Percentiles rank a stretch among this genome's conserved stretches.
Evolutionary conservation across 371 early-diverging fungal genomes (phyloP).

Genomic region (Mucor piriformis): DNA sequence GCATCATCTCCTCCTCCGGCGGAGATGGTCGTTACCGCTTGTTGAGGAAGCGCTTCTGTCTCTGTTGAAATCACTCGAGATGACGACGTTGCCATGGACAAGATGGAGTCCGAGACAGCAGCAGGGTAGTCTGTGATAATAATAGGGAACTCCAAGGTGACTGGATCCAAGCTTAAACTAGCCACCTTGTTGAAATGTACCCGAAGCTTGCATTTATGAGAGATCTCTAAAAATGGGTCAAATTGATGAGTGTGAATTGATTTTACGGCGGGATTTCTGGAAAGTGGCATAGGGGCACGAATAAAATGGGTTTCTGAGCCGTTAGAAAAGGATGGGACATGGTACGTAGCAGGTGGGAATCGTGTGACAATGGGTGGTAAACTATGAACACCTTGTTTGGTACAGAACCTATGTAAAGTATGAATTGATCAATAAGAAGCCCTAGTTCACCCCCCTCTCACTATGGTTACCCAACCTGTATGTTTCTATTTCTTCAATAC

Average conservation of each 20-base stretch:
- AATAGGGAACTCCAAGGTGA: constrained; percentile 42
- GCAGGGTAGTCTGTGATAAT: constrained; percentile 49
- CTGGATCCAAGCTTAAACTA: constrained; percentile 20
- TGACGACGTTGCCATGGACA: neutral
- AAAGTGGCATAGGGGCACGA: constrained; percentile 35
- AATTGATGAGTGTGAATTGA: constrained; percentile 43
- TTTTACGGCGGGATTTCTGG: constrained; percentile 19
- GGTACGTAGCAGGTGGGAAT: constrained; percentile 40
- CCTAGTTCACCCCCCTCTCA: no score
- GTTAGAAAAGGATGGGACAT: constrained; percentile 38
- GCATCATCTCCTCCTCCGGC: constrained; percentile 47
- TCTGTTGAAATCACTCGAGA: neutral
- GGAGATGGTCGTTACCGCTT: neutral
- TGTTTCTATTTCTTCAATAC: constrained; percentile 43
- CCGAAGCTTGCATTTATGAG: constrained; percentile 34
- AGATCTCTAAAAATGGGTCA: constrained; percentile 47
- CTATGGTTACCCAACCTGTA: no score
- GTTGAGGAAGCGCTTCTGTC: neutral
- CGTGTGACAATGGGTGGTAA: constrained; percentile 38
- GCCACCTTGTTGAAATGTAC: constrained; percentile 35
- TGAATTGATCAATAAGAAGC: neutral
- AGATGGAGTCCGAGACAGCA: constrained; percentile 8
- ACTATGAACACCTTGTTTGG: constrained; percentile 41
- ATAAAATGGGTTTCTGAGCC: constrained; percentile 49
- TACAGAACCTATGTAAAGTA: constrained; percentile 31